phyloP scores from a whole-genome alignment of 1,284 basidiomycete genomes.

The Uromyces viciae-fabae region DNA sequence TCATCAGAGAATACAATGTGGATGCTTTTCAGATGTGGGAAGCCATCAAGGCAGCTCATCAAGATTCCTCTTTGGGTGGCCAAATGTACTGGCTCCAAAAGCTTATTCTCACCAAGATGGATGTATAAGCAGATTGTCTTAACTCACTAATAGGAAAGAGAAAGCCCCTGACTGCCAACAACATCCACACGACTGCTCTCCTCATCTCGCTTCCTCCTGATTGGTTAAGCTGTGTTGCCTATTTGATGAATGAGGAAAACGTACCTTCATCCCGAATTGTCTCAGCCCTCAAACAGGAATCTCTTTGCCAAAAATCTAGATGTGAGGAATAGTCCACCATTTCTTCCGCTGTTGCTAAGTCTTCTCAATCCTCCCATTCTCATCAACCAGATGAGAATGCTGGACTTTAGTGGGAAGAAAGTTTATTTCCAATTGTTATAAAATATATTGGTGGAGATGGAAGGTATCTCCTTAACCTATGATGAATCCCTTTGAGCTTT shows the following conservation, averaged over 20 bases:
- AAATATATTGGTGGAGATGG: no score
- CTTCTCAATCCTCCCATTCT: no score
- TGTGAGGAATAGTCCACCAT: no score
- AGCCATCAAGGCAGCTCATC: neutral
- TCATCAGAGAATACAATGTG: no score
- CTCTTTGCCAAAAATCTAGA: neutral
- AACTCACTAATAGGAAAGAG: no score
- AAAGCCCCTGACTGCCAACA: neutral
- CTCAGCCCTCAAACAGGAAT: neutral
- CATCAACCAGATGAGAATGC: no score
- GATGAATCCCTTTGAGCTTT: no score
- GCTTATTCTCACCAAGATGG: conserved; percentile 1
- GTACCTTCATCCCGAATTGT: neutral
- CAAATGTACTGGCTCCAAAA: neutral
- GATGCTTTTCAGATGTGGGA: neutral
- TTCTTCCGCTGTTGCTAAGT: no score
- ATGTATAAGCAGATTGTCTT: neutral
- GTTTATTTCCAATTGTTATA: no score
- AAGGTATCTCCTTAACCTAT: no score
- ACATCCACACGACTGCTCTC: neutral
- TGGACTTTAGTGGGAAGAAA: no score
- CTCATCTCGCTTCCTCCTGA: neutral
- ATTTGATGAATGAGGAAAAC: neutral
- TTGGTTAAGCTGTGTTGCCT: neutral
- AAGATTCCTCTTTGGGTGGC: neutral